Base-by-base conservation (phyloP, 306 rosid species). In the Carpinus fangiana region DNA sequence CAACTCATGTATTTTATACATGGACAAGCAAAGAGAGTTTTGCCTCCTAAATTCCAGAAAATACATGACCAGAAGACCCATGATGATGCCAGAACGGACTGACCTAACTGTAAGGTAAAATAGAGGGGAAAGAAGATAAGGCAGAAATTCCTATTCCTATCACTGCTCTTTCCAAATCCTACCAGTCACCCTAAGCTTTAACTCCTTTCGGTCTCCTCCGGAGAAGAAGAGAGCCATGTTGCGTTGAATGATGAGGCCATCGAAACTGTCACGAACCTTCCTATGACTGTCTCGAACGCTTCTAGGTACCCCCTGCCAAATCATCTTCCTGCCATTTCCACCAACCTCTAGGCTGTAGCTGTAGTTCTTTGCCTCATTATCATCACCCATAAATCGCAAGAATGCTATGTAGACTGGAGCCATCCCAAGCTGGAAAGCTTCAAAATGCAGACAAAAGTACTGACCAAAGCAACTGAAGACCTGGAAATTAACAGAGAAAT, bases 301-400 rank as follows among this genome's bases (percentile, higher is more conserved):
- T 68, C 98, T 86, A 0, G 98, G 98, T 36, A 90, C 93, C 3
- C 98, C 97, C 52, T 94, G 96, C 98, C 97, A 92, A 21, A 87
- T 83, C 96, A 89, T 86, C 90, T 94, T 94, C 90, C 97, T 88
- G 56, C 97, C 98, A 54, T 92, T 90, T 64, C 96, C 97, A 66
- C 98, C 98, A 72, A 94, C 97, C 83, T 94, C 98, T 4, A 94
- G 89, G 84, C 94, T 92, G 82, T 94, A 94, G 87, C 88, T 92
- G 75, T 92, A 94, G 78, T 89, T 94, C 86, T 92, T 92, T 3
- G 97, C 98, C 74, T 94, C 98, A 0, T 82, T 88, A 79, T 94
- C 98, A 70, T 92, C 97, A 1, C 97, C 97, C 97, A 94, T 94
- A 80, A 90, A 94, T 76, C 97, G 91, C 89, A 94, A 76, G 84